Evolutionary conservation across 2,329 filamentous ascomycete species (phyloP).

Genomic region (Aspergillus phoenicis): DNA sequence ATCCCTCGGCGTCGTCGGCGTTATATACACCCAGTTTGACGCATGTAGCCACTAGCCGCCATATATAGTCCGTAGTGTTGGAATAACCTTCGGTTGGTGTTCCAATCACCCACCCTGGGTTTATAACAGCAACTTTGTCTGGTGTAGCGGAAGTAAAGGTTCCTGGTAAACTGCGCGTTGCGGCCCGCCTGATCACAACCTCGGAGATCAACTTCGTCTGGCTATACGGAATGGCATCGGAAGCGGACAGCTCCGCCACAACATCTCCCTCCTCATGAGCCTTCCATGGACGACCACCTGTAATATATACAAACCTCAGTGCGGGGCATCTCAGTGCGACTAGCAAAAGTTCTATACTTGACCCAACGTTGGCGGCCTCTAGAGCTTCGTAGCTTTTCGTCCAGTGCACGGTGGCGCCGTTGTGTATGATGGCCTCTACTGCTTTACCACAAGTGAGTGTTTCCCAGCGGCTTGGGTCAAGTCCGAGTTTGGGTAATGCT

Average conservation of each 20-base stretch:
- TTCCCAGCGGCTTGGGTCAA: conserved; percentile 8
- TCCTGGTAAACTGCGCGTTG: background rate
- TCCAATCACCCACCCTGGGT: conserved; percentile 20
- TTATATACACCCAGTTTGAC: background rate
- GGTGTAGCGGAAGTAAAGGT: background rate
- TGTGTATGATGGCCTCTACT: conserved; percentile 16
- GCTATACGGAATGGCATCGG: conserved; percentile 10
- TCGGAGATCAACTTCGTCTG: conserved; percentile 20
- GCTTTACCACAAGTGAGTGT: conserved; percentile 5
- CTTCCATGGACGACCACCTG: conserved; percentile 10
- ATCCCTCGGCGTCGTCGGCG: background rate
- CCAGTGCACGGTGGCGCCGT: conserved; percentile 15
- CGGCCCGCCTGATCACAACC: conserved; percentile 1
- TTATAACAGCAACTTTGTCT: conserved; percentile 16
- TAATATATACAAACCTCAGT: conserved; percentile 10
- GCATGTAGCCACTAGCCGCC: conserved; percentile 14
- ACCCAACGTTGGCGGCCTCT: conserved; percentile 13
- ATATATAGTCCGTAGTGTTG: conserved; percentile 22
- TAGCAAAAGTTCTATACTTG: conserved; percentile 11
- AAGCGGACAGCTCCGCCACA: conserved; percentile 1
- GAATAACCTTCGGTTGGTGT: conserved; percentile 18
- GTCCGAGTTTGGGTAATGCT: conserved; percentile 13
- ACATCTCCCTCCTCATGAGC: background rate
- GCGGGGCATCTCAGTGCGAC: background rate
- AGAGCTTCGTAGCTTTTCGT: conserved; percentile 8